Base-by-base conservation (phyloP, 2,329 filamentous ascomycete genomes). In the Trichophyton simii region DNA sequence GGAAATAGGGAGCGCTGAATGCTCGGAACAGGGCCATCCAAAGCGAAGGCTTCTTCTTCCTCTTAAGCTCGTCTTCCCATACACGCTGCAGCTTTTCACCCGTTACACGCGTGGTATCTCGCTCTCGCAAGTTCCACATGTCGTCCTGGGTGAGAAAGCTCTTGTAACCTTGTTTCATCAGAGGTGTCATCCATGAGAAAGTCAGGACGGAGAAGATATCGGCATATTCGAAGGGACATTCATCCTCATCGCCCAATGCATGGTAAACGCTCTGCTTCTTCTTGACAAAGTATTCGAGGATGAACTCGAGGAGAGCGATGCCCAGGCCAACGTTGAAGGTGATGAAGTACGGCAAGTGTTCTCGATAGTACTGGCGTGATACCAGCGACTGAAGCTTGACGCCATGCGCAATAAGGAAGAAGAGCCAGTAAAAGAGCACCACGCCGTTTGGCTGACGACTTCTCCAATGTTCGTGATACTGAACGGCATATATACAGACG, bases 121-220 rank as follows among this genome's bases (percentile, higher is more conserved):
- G 78, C 69, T 85, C 87, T 46, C 91, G 84, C 62, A 99, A 79
- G 63, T 90, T 92, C 95, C 95, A 99, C 25, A 99, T 81, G 73
- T 99, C 92, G 65, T 96, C 89, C 72, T 97, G 91, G 0, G 91
- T 96, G 64, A 99, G 79, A 72, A 85, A 99, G 63, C 91, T 84
- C 70, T 87, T 89, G 78, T 99, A 97, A 0, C 94, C 94, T 70
- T 87, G 87, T 71, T 86, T 91, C 94, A 99, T 99, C 83, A 99
- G 78, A 0, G 94, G 91, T 0, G 94, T 97, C 92, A 99, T 96
- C 94, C 94, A 99, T 60, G 88, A 87, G 73, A 99, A 99, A 0
- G 92, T 96, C 54, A 99, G 81, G 58, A 89, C 84, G 3, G 92
- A 96, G 76, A 99, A 99, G 59, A 97, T 80, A 63, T 92, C 91